These are phyloP conservation scores for Acmispon strigosus DNA, from an alignment of 306 rosid genomes.

Conservation along the genomic window DNA sequence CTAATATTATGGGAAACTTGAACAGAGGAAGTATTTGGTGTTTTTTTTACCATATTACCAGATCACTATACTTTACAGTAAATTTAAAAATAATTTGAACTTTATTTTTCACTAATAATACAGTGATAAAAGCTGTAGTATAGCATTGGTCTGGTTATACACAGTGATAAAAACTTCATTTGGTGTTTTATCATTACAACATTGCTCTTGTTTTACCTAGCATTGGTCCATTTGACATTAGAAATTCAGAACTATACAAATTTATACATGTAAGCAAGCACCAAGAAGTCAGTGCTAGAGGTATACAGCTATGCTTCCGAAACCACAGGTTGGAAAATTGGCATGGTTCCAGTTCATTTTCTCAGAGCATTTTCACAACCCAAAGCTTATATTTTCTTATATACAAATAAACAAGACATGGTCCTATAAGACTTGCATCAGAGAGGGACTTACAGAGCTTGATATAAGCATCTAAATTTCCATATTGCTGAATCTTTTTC, in stretches of 20 bases:
- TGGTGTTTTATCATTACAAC: constrained; percentile 1
- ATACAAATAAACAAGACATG: constrained; percentile 74
- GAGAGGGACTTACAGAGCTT: constrained; percentile 77
- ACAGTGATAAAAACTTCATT: no score
- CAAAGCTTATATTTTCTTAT: constrained; percentile 76
- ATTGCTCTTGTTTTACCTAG: constrained; percentile 8
- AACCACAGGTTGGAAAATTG: neutral
- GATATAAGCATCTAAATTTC: constrained; percentile 54
- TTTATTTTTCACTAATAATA: no score
- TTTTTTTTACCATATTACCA: no score
- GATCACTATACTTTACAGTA: no score
- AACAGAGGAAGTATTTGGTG: no score
- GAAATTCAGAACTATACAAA: constrained; percentile 53
- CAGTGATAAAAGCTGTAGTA: no score
- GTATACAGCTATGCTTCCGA: constrained; percentile 15
- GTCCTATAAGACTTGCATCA: constrained; percentile 67
- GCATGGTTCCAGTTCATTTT: neutral
- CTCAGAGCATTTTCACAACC: constrained; percentile 71
- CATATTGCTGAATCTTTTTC: constrained; percentile 58
- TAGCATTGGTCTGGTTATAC: no score
- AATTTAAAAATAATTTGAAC: no score
- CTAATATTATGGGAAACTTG: no score
- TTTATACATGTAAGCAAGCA: constrained; percentile 30
- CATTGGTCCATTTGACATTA: constrained; percentile 22
- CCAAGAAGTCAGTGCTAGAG: constrained; percentile 24